Conservation (phyloP, 2,329 filamentous ascomycete species). For the Neonectria sp. region DNA sequence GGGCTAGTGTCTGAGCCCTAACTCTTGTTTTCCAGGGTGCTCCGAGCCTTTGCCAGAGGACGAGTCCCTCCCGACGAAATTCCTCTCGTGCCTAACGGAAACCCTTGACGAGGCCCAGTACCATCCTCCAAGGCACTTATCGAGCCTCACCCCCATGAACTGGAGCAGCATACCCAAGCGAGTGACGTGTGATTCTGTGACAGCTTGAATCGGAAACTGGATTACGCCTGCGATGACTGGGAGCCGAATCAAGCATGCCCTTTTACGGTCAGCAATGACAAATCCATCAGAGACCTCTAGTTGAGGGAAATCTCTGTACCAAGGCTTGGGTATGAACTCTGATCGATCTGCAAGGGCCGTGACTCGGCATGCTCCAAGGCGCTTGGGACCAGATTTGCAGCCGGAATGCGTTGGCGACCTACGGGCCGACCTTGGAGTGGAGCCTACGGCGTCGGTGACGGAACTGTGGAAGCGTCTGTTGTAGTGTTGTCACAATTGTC, state of each 20-base stretch:
- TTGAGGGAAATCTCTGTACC: conserved; percentile 21
- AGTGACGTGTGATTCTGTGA: background rate
- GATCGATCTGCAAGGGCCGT: background rate
- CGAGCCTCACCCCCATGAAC: background rate
- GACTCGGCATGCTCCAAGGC: conserved; percentile 6
- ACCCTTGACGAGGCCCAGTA: background rate
- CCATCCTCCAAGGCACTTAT: too few species aligned
- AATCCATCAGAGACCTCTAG: background rate
- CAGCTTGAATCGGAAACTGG: background rate
- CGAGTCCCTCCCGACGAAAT: background rate
- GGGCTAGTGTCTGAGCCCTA: background rate
- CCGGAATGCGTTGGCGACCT: conserved; percentile 14
- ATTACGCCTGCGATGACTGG: background rate
- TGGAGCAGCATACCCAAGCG: too few species aligned
- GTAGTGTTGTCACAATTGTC: conserved; percentile 26
- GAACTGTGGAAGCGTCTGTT: conserved; percentile 34
- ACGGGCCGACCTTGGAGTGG: conserved; percentile 30
- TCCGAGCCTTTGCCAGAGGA: background rate
- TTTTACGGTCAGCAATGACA: conserved; percentile 14
- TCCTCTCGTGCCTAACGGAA: background rate
- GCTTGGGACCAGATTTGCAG: conserved; percentile 20
- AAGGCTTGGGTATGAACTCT: conserved; percentile 3
- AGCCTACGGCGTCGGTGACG: conserved; percentile 36
- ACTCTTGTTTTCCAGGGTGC: background rate
- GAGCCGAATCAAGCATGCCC: conserved; percentile 4